Base-by-base conservation (phyloP, 805 yeast species). In the Tetrapisispora pingtungensis region DNA sequence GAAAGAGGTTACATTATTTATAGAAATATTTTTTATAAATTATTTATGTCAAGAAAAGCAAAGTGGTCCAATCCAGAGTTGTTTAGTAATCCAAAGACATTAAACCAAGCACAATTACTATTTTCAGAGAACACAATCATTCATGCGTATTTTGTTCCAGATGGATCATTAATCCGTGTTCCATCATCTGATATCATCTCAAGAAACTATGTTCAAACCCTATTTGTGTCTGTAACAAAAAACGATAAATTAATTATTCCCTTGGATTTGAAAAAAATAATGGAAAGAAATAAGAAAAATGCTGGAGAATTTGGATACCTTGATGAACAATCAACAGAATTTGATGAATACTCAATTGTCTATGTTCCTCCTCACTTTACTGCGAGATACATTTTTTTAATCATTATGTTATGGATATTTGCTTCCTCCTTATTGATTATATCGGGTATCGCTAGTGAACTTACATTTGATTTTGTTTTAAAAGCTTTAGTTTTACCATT, bases 311-410 rank as follows among this genome's bases (percentile, higher is more conserved):
- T 67, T 36, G 70, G 68, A 14, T 67, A 66, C 15, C 55, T 67
- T n/a, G 72, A 68, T 33, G 70, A 65, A 18, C 70, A 67, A 42
- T 66, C 66, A 13, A 60, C 68, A 0, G 65, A 64, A 22, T 65
- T 68, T 24, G 66, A 69, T 45, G 61, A 64, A 1, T 87, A 89
- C 61, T 71, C 76, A 2, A 75, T 89, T 26, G 96, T 89, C 3
- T 94, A 89, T 64, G 71, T 86, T 37, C 97, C 99, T 4, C 95
- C 95, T 1, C 52, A 72, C 41, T 85, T 90, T 61, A 72, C 78
- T 42, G 28, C 56, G 2, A 71, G 96, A 46, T 71, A 87, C 31
- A 66, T 73, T 19, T 24, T 46, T 0, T 49, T 69, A 27, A 52
- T 76, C 27, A 53, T 57, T 1, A 58, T 66, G 49, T 55, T 74